Conservation (phyloP, 2,329 filamentous ascomycete species). For the Ophiostoma montium region DNA sequence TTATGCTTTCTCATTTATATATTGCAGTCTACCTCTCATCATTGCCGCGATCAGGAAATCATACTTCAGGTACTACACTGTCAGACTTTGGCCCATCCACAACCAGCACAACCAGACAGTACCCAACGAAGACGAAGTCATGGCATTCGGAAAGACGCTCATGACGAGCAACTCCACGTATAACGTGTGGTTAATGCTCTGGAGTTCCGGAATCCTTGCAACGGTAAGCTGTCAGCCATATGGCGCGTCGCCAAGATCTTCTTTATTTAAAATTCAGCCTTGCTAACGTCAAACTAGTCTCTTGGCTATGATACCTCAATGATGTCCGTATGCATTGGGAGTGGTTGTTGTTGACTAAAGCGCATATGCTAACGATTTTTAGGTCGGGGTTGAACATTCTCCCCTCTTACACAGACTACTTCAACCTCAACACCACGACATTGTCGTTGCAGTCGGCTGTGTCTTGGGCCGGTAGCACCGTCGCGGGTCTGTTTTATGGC, state of each 20-base stretch:
- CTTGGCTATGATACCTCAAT: not conserved
- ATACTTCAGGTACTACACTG: too few species aligned
- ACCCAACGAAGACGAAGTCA: not conserved
- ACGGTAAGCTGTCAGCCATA: not conserved
- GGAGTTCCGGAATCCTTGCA: conserved; percentile 2
- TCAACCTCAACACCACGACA: conserved; percentile 19
- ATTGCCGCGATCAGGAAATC: too few species aligned
- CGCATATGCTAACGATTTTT: not conserved
- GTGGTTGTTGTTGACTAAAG: not conserved
- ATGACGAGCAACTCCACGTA: conserved; percentile 6
- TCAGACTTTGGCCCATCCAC: too few species aligned
- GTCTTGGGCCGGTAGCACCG: conserved; percentile 12
- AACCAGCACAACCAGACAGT: too few species aligned
- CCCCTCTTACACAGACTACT: conserved; percentile 21
- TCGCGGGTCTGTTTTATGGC: conserved; percentile 11
- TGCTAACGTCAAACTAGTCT: not conserved
- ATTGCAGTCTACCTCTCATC: too few species aligned
- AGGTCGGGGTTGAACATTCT: conserved; percentile 14
- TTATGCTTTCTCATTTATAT: too few species aligned
- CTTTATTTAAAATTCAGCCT: not conserved
- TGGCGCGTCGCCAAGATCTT: too few species aligned
- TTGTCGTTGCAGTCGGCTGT: conserved; percentile 5
- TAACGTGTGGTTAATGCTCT: conserved; percentile 4
- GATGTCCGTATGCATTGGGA: not conserved
- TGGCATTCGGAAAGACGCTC: conserved; percentile 4